phyloP scores from a whole-genome alignment of 108 stramenopile genomes.

The Cylindrotheca fusiformis region DNA sequence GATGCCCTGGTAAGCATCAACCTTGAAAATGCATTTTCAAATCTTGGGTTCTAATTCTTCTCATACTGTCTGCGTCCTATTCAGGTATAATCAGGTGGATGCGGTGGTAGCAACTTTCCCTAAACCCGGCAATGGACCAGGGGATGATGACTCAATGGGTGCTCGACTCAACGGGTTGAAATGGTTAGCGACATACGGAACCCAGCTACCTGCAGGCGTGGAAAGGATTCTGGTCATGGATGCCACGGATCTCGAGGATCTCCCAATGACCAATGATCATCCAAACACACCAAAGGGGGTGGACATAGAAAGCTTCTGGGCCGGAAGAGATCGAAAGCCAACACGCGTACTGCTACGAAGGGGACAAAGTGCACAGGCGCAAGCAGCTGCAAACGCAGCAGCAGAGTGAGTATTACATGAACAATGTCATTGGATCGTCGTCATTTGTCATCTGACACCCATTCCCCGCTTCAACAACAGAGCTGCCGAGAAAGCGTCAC shows the following conservation, averaged over 20 bases:
- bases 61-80: background rate
- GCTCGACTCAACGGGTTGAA: constrained; percentile 71
- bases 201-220: constrained; percentile 61
- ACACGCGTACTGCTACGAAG: constrained; percentile 71
- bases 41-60: too few species aligned
- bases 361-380: constrained; percentile 70
- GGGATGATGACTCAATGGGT: constrained; percentile 45
- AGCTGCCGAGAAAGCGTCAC: constrained; percentile 40
- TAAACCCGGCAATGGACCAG: constrained; percentile 60
- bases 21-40: too few species aligned
- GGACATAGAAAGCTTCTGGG: constrained; percentile 79
- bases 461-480: background rate
- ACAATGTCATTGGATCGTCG: constrained; percentile 6
- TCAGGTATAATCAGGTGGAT: constrained; percentile 73
- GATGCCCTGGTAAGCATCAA: constrained; percentile 72
- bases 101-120: constrained; percentile 79
- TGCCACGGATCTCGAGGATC: constrained; percentile 77
- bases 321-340: constrained; percentile 60
- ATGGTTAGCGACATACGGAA: constrained; percentile 80
- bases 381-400: constrained; percentile 72
- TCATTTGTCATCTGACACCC: background rate
- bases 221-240: constrained; percentile 87
- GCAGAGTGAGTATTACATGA: constrained; percentile 29
- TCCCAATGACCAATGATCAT: constrained; percentile 70
- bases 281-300: constrained; percentile 60